Percentiles rank a stretch among this genome's conserved stretches.
phyloP scores from a whole-genome alignment of 345 rosid genomes.

The Nasturtium officinale region DNA sequence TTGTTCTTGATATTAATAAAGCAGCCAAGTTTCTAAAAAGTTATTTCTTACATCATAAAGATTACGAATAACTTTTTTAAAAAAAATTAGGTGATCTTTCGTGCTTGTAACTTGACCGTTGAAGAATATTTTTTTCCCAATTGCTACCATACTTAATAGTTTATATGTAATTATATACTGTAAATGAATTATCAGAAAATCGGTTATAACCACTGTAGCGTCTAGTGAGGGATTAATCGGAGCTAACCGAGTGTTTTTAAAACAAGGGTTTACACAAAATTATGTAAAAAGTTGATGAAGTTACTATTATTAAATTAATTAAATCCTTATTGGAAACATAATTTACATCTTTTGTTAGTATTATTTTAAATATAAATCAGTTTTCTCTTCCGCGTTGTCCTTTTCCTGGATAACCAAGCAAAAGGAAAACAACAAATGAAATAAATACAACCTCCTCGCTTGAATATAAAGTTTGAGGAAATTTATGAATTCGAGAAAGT shows the following conservation, averaged over 20 bases:
- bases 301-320: background rate
- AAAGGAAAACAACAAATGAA: background rate
- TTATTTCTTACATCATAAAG: conserved; percentile 2
- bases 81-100: background rate
- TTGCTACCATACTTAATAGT: background rate
- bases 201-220: too few relatives aligned
- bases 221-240: too few relatives aligned
- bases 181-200: too few relatives aligned
- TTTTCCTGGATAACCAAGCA: background rate
- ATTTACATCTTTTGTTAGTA: background rate
- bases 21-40: background rate
- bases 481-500: conserved; percentile 12
- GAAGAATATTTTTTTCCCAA: background rate
- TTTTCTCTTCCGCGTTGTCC: background rate
- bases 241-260: too few relatives aligned
- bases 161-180: background rate
- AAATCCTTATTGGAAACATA: background rate
- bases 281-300: too few relatives aligned
- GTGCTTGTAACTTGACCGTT: conserved; percentile 13
- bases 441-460: conserved; percentile 15
- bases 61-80: background rate
- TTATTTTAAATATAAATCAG: background rate
- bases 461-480: conserved; percentile 7
- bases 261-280: too few relatives aligned
- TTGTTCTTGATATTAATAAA: background rate